These are phyloP conservation scores for Pseudozyma tsukubaensis DNA, from an alignment of 1,284 basidiomycete species.

Conservation along the genomic window DNA sequence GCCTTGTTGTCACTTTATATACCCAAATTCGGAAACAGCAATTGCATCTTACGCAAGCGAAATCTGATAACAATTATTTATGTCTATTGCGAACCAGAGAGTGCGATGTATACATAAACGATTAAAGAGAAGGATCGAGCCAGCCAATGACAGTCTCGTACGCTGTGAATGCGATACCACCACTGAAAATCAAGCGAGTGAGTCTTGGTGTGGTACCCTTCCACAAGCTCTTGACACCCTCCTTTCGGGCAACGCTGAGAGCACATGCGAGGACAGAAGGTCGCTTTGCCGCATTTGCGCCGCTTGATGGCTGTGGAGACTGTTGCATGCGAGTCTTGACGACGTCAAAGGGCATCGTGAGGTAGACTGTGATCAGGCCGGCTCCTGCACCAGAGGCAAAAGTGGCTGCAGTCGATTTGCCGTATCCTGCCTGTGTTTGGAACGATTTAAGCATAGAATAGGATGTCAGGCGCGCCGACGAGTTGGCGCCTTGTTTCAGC, in stretches of 20 bases:
- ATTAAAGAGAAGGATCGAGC: slow-evolving; percentile 9
- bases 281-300: slow-evolving; percentile 82
- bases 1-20: too few relatives aligned
- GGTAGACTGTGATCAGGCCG: slow-evolving; percentile 89
- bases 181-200: slow-evolving; percentile 75
- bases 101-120: not conserved
- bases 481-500: slow-evolving; percentile 93
- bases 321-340: slow-evolving; percentile 95
- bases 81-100: too few relatives aligned
- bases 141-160: slow-evolving; percentile 39
- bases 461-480: slow-evolving; percentile 91
- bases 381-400: slow-evolving; percentile 78
- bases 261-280: slow-evolving; percentile 75
- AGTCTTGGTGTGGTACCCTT: slow-evolving; percentile 91
- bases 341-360: slow-evolving; percentile 74
- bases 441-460: slow-evolving; percentile 82
- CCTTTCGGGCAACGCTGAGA: slow-evolving; percentile 84
- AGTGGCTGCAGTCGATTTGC: slow-evolving; percentile 78
- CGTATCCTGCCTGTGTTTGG: slow-evolving; percentile 37
- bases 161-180: slow-evolving; percentile 50
- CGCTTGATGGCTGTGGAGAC: slow-evolving; percentile 70
- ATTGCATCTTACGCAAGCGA: too few relatives aligned
- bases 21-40: too few relatives aligned
- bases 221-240: slow-evolving; percentile 90
- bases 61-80: too few relatives aligned